Base-by-base conservation (phyloP, 495 filamentous ascomycete genomes). In the Parathielavia hyrcaniae region DNA sequence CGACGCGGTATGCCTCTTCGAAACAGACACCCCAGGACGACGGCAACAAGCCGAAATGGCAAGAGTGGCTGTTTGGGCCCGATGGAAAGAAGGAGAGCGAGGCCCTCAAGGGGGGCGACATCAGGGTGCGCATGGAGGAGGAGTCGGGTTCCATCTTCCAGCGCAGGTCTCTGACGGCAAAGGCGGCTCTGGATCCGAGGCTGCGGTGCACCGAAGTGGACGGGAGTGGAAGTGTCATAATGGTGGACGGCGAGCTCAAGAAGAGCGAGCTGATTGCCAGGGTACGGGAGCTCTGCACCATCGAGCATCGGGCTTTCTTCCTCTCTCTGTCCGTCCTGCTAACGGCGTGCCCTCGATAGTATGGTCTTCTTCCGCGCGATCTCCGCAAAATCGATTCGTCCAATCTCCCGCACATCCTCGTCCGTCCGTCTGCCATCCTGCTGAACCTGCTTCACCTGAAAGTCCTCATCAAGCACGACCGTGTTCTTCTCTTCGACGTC, bases 311-410 rank as follows among this genome's bases (percentile, higher is more conserved):
- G n/a, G 14, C 23, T 22, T 12, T 35, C 40, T n/a, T n/a, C n/a
- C n/a, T n/a, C n/a, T n/a, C 20, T 35, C 11, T 7, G 13, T 20
- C 32, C 19, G 5, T 16, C 13, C 45, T 39, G 43, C 19, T 59
- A 35, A 53, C 48, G 8, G 38, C 34, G 41, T 47, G 5, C n/a
- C 16, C 32, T 39, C 38, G 26, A 34, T 12, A 97, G 91, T 97
- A 97, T 68, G 93, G 93, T 39, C 83, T 98, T 26, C 83, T 97
- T 13, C 91, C 95, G 52, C 91, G 93, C 48, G 93, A 98, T 77
- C 80, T 98, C 9, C 88, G 93, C 64, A 98, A 98, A 70, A 96
- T 97, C 64, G 93, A 97, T 68, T 95, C 90, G n/a, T 96, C 89
- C 50, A 87, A 95, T 60, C 82, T 98, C n/a, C 93, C 93, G 6